Base-by-base conservation (phyloP, 75 land plant genomes). In the Sequoia sempervirens region DNA sequence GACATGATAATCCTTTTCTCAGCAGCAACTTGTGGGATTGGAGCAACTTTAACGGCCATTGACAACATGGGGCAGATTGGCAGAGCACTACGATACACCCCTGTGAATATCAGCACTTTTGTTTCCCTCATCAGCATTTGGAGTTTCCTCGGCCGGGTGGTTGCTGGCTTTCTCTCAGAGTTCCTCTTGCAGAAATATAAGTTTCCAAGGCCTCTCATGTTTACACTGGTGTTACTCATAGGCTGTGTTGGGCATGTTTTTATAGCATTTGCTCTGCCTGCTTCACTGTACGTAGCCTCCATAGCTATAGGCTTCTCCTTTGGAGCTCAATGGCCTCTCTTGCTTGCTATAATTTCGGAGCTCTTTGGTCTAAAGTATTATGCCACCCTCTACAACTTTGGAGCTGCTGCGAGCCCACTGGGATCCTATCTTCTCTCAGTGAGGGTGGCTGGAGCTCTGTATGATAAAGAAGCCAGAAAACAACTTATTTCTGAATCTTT, bases 51-150 rank as follows among this genome's bases (percentile, higher is more conserved):
- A 45, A 91, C 92, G 13, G 96, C 91, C 2, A 90, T 94, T 36
- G 96, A 94, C 84, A 94, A 94, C 80, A 70, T 91, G 79, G 92
- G 88, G 1, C 75, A 84, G 88, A 91, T 91, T 23, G 94, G 92
- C 1, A 85, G 56, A 89, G 84, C 96, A 0, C 86, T 93, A 13
- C 93, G 93, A 26, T 91, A 91, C 85, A 66, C 88, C 0, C 46
- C 47, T 18, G 8, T 20, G 68, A 82, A 85, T 80, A 83, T 93
- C 34, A 86, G 75, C 87, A 91, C 96, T 1, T 93, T 91, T 68
- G 93, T 94, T 9, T 89, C 93, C 0, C 89, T 94, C 2, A 85
- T 93, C 12, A 91, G 91, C 90, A 93, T 93, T 26, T 93, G 94
- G 94, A 93, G 88, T 72, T 93, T 83, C 87, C 83, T 90, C 15